phyloP scores from a whole-genome alignment of 768 basidiomycete genomes.

The Lactifluus piperatus region DNA sequence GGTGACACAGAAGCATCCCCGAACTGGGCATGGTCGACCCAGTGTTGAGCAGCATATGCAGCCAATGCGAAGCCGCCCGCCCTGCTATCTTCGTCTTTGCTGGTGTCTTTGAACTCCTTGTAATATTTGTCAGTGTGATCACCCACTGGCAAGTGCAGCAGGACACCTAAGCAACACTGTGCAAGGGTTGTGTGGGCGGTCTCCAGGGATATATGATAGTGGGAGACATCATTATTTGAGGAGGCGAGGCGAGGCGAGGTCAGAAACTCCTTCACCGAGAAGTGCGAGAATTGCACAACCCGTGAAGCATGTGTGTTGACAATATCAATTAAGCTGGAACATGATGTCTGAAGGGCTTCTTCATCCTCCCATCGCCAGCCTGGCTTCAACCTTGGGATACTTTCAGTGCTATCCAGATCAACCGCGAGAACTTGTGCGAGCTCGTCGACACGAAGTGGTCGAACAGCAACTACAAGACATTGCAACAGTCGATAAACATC shows the following conservation, averaged over 20 bases:
- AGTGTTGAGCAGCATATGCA: too few relatives aligned
- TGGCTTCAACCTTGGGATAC: too few relatives aligned
- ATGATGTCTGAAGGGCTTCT: background rate
- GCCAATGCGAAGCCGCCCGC: too few relatives aligned
- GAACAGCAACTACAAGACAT: too few relatives aligned
- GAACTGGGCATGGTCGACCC: too few relatives aligned
- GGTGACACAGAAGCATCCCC: too few relatives aligned
- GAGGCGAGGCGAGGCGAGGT: background rate
- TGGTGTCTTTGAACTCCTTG: background rate
- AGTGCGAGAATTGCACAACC: background rate
- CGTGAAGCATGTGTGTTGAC: background rate
- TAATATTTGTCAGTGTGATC: background rate
- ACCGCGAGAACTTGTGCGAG: background rate
- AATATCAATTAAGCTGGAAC: background rate
- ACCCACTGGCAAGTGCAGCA: background rate
- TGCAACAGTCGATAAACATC: too few relatives aligned
- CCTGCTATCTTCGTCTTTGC: too few relatives aligned
- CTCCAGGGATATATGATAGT: background rate
- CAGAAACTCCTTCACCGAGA: background rate
- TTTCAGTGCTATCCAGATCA: background rate
- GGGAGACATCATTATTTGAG: background rate
- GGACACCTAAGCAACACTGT: background rate
- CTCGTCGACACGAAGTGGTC: too few relatives aligned
- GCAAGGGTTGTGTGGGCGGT: background rate
- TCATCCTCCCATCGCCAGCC: too few relatives aligned